Base-by-base conservation (phyloP, 1,284 basidiomycete genomes). In the Marasmius sp. region DNA sequence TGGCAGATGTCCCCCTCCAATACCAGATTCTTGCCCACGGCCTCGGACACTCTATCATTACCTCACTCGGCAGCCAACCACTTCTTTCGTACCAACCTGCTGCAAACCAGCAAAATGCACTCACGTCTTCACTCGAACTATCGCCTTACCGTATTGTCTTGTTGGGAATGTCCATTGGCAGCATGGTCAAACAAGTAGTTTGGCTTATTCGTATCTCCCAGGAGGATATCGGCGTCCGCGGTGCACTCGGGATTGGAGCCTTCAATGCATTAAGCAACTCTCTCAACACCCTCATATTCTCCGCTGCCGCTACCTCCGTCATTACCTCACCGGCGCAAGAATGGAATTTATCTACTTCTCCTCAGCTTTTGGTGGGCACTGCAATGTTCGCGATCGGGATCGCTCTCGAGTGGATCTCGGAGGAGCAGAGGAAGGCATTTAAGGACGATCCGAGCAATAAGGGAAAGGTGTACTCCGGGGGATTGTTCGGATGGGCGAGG, bases 391-490 rank as follows among this genome's bases (percentile, higher is more conserved):
- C 53, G 7, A 11, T 57, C 5, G 67, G 68, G 2, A 66, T 70
- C 4, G 22, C 53, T 6, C 48, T 69, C 34, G 69, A 70, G 59
- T 61, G 55, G 43, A 41, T 66, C 20, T 60, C 69, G 0, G 69
- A 70, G 47, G 59, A 62, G 18, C 59, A 62, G 55, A 62, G 67
- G 33, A 66, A 64, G 59, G 22, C n/a, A 16, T 70, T 70, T 61
- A 70, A 70, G 59, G 64, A 62, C 34, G 59, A 70, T 49, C 61
- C 62, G 11, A 65, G 50, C 55, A 69, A 70, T 14, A 65, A 63
- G 47, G 69, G 67, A 20, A 67, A 66, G 49, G 60, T 68, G 11
- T 64, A 65, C 59, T 65, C 63, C 43, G 64, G 64, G 10, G 67
- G 69, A 11, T 51, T 69, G 34, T 38, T 67, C 22, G 66, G 65